Evolutionary conservation across 768 basidiomycete species (phyloP).

Genomic region (Suillus subaureus): DNA sequence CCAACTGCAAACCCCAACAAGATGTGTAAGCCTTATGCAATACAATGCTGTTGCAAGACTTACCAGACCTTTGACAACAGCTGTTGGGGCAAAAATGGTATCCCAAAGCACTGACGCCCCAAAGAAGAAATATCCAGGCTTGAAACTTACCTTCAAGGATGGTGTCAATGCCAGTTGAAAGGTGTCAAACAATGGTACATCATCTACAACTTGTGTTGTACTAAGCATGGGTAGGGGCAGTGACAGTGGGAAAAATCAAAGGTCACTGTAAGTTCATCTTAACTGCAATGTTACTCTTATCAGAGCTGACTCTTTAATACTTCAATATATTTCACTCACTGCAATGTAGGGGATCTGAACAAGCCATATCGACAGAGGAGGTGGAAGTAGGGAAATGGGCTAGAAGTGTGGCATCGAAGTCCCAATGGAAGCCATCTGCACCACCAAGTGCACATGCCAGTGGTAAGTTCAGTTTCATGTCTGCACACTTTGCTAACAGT

Average conservation of each 20-base stretch:
- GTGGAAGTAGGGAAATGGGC: not conserved
- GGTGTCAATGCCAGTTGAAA: not conserved
- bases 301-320: slow-evolving; percentile 2
- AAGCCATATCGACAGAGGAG: not conserved
- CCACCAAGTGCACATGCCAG: not conserved
- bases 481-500: not conserved
- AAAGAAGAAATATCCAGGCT: not conserved
- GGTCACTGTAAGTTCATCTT: not conserved
- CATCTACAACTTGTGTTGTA: not conserved
- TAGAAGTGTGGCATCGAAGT: not conserved
- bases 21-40: not conserved
- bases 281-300: not conserved
- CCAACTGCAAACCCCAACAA: not conserved
- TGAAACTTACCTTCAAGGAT: not conserved
- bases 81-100: not conserved
- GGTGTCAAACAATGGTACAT: not conserved
- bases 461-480: not conserved
- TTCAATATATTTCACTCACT: not conserved
- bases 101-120: not conserved
- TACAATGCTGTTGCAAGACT: not conserved
- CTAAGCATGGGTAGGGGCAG: not conserved
- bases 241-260: not conserved
- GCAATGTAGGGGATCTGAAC: not conserved
- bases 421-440: not conserved
- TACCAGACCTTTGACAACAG: not conserved